These are phyloP conservation scores for Rutstroemia sp. DNA, from an alignment of 2,329 filamentous ascomycete genomes.

Conservation along the genomic window DNA sequence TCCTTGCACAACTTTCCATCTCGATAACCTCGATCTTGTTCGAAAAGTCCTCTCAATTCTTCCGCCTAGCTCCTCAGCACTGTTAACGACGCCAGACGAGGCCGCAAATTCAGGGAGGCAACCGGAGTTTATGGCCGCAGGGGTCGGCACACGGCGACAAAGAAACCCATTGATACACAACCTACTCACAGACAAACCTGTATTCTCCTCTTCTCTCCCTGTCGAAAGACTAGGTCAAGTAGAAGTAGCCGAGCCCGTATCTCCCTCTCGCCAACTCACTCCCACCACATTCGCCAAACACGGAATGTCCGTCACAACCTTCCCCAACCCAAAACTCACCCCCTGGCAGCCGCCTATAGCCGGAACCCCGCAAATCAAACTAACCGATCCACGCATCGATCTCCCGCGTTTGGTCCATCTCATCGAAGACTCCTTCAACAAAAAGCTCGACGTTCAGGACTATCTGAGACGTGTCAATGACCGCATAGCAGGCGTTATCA, in stretches of 20 bases:
- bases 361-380: slow-evolving; percentile 52
- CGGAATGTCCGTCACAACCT: slow-evolving; percentile 81
- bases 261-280: slow-evolving; percentile 32
- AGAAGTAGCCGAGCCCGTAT: slow-evolving; percentile 16
- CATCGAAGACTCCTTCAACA: slow-evolving; percentile 88
- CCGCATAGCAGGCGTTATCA: slow-evolving; percentile 82
- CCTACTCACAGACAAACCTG: slow-evolving; percentile 87
- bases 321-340: slow-evolving; percentile 58
- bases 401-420: slow-evolving; percentile 74
- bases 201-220: slow-evolving; percentile 86
- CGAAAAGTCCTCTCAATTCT: slow-evolving; percentile 65
- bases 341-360: slow-evolving; percentile 63
- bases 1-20: slow-evolving; percentile 38
- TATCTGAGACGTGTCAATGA: slow-evolving; percentile 77
- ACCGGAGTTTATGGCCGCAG: slow-evolving; percentile 28
- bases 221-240: slow-evolving; percentile 48
- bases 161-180: slow-evolving; percentile 89
- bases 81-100: slow-evolving; percentile 81
- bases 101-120: slow-evolving; percentile 48
- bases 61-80: slow-evolving; percentile 75
- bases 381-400: slow-evolving; percentile 78
- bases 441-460: slow-evolving; percentile 73
- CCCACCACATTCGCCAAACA: slow-evolving; percentile 79
- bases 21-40: slow-evolving; percentile 67
- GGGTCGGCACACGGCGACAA: slow-evolving; percentile 48